phyloP scores from a whole-genome alignment of 257 asterid species.

The Jacaranda mimosifolia region DNA sequence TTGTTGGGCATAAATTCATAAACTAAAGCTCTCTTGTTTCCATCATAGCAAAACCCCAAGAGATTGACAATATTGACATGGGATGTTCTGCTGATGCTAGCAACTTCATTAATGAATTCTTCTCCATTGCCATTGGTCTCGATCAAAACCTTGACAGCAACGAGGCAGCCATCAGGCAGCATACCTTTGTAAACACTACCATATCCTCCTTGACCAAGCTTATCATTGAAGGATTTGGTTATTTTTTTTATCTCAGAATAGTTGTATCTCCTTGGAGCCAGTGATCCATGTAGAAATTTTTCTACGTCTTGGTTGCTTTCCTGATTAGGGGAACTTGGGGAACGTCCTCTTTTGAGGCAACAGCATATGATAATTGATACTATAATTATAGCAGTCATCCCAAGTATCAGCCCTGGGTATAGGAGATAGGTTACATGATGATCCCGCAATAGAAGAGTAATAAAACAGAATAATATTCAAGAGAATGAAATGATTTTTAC shows the following conservation, averaged over 20 bases:
- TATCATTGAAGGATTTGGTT: slow-evolving; percentile 39
- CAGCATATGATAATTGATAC: background rate
- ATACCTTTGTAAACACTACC: slow-evolving; percentile 51
- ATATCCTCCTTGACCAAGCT: slow-evolving; percentile 50
- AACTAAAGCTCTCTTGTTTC: slow-evolving; percentile 2
- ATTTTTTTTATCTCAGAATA: slow-evolving; percentile 46
- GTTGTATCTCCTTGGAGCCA: slow-evolving; percentile 42
- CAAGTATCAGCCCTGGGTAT: slow-evolving; percentile 28
- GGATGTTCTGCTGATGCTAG: slow-evolving; percentile 49
- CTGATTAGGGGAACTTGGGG: background rate
- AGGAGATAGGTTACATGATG: background rate
- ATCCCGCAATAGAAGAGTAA: background rate
- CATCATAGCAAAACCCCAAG: slow-evolving; percentile 47
- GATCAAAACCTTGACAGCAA: slow-evolving; percentile 50
- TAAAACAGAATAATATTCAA: background rate
- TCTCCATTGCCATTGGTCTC: slow-evolving; percentile 44
- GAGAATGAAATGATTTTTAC: background rate
- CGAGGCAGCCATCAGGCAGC: slow-evolving; percentile 37
- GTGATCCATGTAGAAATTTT: slow-evolving; percentile 44
- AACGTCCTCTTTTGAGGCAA: slow-evolving; percentile 8
- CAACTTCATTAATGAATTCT: slow-evolving; percentile 55
- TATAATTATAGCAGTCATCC: background rate
- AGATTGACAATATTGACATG: slow-evolving; percentile 51
- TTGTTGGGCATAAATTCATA: slow-evolving; percentile 35
- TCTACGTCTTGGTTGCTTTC: slow-evolving; percentile 27